Percentiles rank a stretch among this genome's conserved stretches.
These are phyloP conservation scores for Thuja plicata DNA, from an alignment of 83 land plant genomes.

Conservation along the genomic window DNA sequence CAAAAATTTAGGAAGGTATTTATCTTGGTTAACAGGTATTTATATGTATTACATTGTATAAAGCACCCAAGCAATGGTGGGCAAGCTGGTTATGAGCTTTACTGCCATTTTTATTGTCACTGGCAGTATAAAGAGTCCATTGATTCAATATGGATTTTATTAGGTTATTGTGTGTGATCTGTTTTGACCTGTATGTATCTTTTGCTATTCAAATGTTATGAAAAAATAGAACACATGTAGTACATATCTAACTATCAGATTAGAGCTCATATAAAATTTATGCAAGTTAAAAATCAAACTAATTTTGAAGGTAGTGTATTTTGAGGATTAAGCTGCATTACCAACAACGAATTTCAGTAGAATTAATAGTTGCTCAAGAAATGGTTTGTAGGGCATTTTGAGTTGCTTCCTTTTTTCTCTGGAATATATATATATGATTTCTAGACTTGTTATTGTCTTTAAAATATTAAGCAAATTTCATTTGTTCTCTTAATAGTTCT, in stretches of 20 bases:
- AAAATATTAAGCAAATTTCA: neutral
- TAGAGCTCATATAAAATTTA: neutral
- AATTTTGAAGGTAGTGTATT: neutral
- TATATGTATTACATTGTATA: neutral
- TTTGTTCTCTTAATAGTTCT: neutral
- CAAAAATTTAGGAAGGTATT: conserved; percentile 10
- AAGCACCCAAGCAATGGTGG: neutral
- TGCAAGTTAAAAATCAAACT: neutral
- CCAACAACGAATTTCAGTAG: neutral
- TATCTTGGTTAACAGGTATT: neutral
- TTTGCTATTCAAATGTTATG: neutral
- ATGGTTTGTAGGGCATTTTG: neutral
- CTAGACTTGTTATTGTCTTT: neutral
- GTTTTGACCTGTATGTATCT: neutral
- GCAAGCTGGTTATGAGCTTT: neutral
- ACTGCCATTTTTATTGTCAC: neutral
- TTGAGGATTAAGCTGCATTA: neutral
- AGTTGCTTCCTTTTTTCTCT: neutral
- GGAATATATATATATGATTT: neutral
- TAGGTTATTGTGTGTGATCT: neutral
- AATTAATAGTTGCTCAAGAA: neutral
- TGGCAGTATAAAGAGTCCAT: neutral
- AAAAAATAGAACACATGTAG: neutral
- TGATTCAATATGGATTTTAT: neutral
- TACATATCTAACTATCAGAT: neutral